A percentile compares a stretch with the other conserved stretches of the same genome.
Evolutionary conservation across 2,329 filamentous ascomycete species (phyloP).

Genomic region (Chaetomiaceae sp.): DNA sequence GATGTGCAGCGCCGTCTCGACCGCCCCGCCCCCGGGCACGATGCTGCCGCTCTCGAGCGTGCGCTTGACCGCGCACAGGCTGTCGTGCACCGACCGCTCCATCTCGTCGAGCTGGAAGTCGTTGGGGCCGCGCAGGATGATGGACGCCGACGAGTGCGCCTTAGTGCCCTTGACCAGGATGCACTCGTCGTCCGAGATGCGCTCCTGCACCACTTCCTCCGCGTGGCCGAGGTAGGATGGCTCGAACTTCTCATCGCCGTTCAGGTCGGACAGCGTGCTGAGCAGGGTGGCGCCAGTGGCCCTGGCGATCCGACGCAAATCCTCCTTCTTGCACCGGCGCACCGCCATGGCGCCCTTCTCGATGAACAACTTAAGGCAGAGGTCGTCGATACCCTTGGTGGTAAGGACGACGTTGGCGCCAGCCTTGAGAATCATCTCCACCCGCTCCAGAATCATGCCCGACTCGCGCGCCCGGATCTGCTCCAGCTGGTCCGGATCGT

Average conservation of each 20-base stretch:
- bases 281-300: constrained; percentile 91
- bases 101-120: constrained; percentile 98
- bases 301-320: constrained; percentile 89
- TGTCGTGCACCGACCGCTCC: constrained; percentile 97
- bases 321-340: constrained; percentile 96
- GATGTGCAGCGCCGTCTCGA: constrained; percentile 98
- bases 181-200: constrained; percentile 97
- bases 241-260: constrained; percentile 96
- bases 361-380: constrained; percentile 89
- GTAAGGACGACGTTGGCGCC: constrained; percentile 95
- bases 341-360: constrained; percentile 96
- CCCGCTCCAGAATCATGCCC: constrained; percentile 85
- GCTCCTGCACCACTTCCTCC: constrained; percentile 95
- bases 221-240: constrained; percentile 81
- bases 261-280: constrained; percentile 89
- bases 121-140: constrained; percentile 91
- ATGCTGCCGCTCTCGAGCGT: constrained; percentile 95
- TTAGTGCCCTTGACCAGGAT: constrained; percentile 96
- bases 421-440: constrained; percentile 96
- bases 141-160: constrained; percentile 85
- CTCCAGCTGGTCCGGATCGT: constrained; percentile 94
- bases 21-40: constrained; percentile 90
- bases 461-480: constrained; percentile 92
- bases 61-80: constrained; percentile 91
- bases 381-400: constrained; percentile 96